Evolutionary conservation across 176 grass and related monocot species (phyloP).

Genomic region (Carex kokanica): DNA sequence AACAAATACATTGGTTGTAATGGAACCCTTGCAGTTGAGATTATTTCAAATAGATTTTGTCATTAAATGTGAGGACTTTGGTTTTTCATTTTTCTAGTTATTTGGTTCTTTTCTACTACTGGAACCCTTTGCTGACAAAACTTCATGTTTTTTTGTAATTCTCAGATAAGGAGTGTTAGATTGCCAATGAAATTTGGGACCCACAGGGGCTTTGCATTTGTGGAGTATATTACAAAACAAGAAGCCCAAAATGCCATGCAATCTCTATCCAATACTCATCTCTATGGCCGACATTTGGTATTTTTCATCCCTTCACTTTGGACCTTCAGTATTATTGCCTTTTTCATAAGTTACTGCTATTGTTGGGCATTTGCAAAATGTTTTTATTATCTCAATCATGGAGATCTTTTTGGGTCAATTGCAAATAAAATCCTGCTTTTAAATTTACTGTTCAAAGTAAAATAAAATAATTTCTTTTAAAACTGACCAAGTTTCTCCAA

Average conservation of each 20-base stretch:
- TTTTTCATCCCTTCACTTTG: not conserved
- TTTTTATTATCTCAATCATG: not conserved
- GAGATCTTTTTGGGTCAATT: not conserved
- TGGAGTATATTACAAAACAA: conserved; percentile 82
- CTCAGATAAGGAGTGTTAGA: conserved; percentile 77
- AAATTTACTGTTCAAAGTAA: not conserved
- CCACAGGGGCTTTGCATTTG: conserved; percentile 93
- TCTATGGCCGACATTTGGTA: conserved; percentile 89
- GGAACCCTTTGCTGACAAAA: not conserved
- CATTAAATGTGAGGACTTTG: not conserved
- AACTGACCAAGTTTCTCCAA: not conserved
- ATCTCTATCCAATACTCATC: conserved; percentile 81
- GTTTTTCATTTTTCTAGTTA: conserved; percentile 4
- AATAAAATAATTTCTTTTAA: not conserved
- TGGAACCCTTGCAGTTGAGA: not conserved
- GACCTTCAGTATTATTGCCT: not conserved
- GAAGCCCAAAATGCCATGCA: conserved; percentile 79
- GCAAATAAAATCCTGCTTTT: conserved; percentile 7
- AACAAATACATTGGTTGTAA: not conserved
- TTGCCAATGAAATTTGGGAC: conserved; percentile 87
- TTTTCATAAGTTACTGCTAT: not conserved
- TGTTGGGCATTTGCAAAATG: not conserved
- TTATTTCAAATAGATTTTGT: not conserved
- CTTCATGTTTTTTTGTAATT: conserved; percentile 16
- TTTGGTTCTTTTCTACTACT: not conserved